Evolutionary conservation across 192 early-diverging fungal species (phyloP).

Genomic region (Backusella sp.): DNA sequence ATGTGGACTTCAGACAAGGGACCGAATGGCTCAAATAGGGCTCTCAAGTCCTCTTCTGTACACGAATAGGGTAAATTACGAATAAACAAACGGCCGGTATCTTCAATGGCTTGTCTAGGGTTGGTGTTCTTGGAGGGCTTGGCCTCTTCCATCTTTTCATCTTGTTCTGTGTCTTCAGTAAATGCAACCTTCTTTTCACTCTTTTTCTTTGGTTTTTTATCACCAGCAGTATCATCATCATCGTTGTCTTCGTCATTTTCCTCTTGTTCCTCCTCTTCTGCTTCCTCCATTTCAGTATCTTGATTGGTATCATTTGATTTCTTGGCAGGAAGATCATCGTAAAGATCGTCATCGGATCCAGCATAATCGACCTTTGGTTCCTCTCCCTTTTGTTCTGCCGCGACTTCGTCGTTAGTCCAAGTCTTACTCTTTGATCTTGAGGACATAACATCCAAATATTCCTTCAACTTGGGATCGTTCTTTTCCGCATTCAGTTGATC

Average conservation of each 20-base stretch:
- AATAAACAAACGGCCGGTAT: constrained; percentile 94
- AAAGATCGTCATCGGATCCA: constrained; percentile 67
- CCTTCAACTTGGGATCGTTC: constrained; percentile 82
- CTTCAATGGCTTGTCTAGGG: constrained; percentile 72
- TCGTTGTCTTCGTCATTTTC: constrained; percentile 16
- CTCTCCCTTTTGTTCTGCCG: constrained; percentile 37
- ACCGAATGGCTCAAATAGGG: constrained; percentile 83
- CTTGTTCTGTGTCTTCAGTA: background rate
- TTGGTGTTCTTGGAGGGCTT: constrained; percentile 29
- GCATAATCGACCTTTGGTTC: constrained; percentile 35
- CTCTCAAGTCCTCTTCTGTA: constrained; percentile 84
- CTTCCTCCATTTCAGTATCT: constrained; percentile 28
- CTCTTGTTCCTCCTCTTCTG: constrained; percentile 30
- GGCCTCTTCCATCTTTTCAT: background rate
- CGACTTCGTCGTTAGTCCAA: constrained; percentile 90
- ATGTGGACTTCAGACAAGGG: constrained; percentile 93
- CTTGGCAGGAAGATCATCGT: constrained; percentile 65
- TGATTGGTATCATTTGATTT: constrained; percentile 41
- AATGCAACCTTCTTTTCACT: background rate
- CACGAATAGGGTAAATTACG: constrained; percentile 91
- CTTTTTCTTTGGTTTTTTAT: constrained; percentile 22
- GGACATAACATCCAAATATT: constrained; percentile 89
- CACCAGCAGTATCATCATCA: constrained; percentile 18
- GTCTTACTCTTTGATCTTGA: constrained; percentile 74
- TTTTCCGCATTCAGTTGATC: constrained; percentile 53